Percentiles rank a stretch among this genome's conserved stretches.
Conservation (phyloP, 345 rosid species). For the Citrus reticulata region DNA sequence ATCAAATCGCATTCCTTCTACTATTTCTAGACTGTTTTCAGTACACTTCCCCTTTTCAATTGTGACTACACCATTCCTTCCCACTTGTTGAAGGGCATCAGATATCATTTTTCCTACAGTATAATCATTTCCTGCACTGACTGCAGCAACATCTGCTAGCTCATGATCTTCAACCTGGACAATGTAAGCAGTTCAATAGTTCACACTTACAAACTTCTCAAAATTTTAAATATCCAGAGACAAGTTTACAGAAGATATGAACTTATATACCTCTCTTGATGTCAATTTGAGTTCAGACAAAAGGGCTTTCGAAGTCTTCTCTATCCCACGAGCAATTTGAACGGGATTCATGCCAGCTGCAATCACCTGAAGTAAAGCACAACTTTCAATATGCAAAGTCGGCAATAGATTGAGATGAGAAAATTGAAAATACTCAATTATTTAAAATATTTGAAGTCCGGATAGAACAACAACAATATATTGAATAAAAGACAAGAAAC, state of each 20-base stretch:
- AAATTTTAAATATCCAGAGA: not conserved
- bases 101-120: conserved; percentile 70
- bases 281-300: conserved; percentile 79
- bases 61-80: conserved; percentile 69
- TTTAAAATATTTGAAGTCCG: not conserved
- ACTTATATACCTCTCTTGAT: conserved; percentile 67
- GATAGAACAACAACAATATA: not conserved
- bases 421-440: not conserved
- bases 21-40: conserved; percentile 58
- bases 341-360: conserved; percentile 84
- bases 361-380: conserved; percentile 51
- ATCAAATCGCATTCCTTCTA: conserved; percentile 90
- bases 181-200: not conserved
- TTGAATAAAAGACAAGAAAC: not conserved
- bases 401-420: not conserved
- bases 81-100: conserved; percentile 62
- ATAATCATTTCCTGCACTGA: conserved; percentile 84
- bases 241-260: not conserved
- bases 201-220: not conserved
- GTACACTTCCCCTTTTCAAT: conserved; percentile 62
- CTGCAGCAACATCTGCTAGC: conserved; percentile 85
- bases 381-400: conserved; percentile 4
- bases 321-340: conserved; percentile 82
- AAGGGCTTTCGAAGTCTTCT: conserved; percentile 68
- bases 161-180: conserved; percentile 79